phyloP scores from a whole-genome alignment of 345 rosid genomes.

The Gossypium thurberi region DNA sequence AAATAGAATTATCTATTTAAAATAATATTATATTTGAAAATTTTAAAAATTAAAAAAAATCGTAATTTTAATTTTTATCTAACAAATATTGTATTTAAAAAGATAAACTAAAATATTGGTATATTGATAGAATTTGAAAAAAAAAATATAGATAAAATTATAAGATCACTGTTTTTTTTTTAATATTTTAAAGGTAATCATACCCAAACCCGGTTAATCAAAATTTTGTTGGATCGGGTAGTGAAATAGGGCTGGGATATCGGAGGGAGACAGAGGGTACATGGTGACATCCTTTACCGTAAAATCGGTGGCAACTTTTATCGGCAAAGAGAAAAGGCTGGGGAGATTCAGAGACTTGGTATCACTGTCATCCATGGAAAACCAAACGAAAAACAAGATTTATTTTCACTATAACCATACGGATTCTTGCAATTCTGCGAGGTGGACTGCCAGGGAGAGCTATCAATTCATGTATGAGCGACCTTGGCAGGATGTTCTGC shows the following conservation, averaged over 20 bases:
- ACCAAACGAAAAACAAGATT: slow-evolving; percentile 22
- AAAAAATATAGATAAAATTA: too few relatives aligned
- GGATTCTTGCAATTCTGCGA: slow-evolving; percentile 53
- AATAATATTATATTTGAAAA: too few relatives aligned
- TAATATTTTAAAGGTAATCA: not conserved
- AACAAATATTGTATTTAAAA: too few relatives aligned
- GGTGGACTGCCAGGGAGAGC: slow-evolving; percentile 86
- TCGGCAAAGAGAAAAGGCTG: not conserved
- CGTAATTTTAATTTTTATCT: too few relatives aligned
- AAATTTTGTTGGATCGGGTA: not conserved
- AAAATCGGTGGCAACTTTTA: not conserved
- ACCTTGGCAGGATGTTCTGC: slow-evolving; percentile 66
- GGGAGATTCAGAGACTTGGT: not conserved
- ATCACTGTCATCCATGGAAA: slow-evolving; percentile 11
- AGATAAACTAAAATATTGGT: too few relatives aligned
- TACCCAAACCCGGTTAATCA: not conserved
- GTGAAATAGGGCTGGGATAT: not conserved
- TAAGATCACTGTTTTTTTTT: too few relatives aligned
- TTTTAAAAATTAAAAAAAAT: too few relatives aligned
- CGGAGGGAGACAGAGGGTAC: not conserved
- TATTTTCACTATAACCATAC: slow-evolving; percentile 64
- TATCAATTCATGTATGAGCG: slow-evolving; percentile 60
- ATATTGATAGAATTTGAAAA: too few relatives aligned
- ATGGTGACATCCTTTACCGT: not conserved
- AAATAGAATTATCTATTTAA: too few relatives aligned